Percentiles rank a stretch among this genome's conserved stretches.
These are phyloP conservation scores for Remersonia thermophila DNA, from an alignment of 2,329 filamentous ascomycete genomes.

Conservation along the genomic window DNA sequence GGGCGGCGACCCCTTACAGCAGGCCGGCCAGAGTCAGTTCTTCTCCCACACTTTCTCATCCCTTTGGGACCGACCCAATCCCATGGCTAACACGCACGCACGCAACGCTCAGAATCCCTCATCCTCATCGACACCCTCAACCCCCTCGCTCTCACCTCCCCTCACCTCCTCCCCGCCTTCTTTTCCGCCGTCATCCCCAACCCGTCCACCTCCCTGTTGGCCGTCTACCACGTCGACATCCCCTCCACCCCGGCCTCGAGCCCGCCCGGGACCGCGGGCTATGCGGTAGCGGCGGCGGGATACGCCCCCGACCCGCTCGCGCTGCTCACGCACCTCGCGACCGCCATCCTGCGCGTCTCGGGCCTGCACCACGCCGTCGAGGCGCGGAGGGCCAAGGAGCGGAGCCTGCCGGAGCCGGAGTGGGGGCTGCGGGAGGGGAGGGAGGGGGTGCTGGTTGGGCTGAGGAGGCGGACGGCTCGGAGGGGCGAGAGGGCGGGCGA, in stretches of 20 bases:
- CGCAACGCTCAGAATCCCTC: slow-evolving; percentile 58
- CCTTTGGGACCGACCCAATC: background rate
- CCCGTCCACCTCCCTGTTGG: slow-evolving; percentile 58
- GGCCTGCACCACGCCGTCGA: slow-evolving; percentile 64
- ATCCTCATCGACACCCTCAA: slow-evolving; percentile 74
- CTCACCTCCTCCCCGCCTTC: slow-evolving; percentile 51
- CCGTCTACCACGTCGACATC: slow-evolving; percentile 73
- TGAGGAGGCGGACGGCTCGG: slow-evolving; percentile 33
- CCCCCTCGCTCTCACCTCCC: slow-evolving; percentile 41
- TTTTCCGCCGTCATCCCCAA: slow-evolving; percentile 54
- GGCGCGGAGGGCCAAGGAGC: slow-evolving; percentile 61
- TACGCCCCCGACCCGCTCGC: slow-evolving; percentile 60
- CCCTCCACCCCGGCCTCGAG: slow-evolving; percentile 30
- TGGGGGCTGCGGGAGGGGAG: slow-evolving; percentile 68
- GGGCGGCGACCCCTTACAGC: too few species aligned
- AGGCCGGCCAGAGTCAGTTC: slow-evolving; percentile 9
- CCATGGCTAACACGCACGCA: too few species aligned
- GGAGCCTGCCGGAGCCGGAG: slow-evolving; percentile 60
- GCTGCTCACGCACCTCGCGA: slow-evolving; percentile 74
- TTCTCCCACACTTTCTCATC: background rate
- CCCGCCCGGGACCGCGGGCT: slow-evolving; percentile 28
- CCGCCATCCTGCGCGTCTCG: slow-evolving; percentile 63
- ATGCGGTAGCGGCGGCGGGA: slow-evolving; percentile 21
- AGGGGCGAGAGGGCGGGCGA: too few species aligned
- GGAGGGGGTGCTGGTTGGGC: slow-evolving; percentile 66